A percentile compares a stretch with the other conserved stretches of the same genome.
Evolutionary conservation across 2,329 filamentous ascomycete species (phyloP).

Genomic region (Laburnicola sp.): DNA sequence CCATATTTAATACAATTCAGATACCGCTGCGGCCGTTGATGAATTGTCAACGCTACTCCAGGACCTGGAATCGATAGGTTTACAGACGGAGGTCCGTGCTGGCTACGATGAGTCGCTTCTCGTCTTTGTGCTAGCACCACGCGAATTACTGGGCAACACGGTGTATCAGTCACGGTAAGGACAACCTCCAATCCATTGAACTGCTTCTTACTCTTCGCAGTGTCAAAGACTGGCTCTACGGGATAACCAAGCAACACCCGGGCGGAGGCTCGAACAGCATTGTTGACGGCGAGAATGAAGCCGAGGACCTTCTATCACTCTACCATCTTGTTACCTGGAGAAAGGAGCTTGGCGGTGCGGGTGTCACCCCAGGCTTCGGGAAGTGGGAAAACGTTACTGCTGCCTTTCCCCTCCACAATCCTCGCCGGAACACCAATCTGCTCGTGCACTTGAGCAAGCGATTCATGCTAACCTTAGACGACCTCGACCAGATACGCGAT

Average conservation of each 20-base stretch:
- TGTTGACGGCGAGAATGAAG: constrained; percentile 70
- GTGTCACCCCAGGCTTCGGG: constrained; percentile 69
- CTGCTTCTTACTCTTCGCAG: constrained; percentile 46
- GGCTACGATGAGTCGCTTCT: constrained; percentile 37
- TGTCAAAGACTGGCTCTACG: constrained; percentile 83
- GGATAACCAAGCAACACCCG: constrained; percentile 68
- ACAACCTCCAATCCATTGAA: background rate
- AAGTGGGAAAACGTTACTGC: constrained; percentile 74
- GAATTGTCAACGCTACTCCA: constrained; percentile 28
- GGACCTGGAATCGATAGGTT: constrained; percentile 31
- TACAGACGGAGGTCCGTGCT: constrained; percentile 37
- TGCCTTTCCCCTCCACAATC: constrained; percentile 79
- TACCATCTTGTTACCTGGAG: constrained; percentile 77
- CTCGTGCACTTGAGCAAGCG: constrained; percentile 75
- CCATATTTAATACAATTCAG: constrained; percentile 8
- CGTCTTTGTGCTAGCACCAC: constrained; percentile 35
- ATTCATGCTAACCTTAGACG: constrained; percentile 65
- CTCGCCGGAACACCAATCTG: constrained; percentile 73
- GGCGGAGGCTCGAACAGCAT: constrained; percentile 41
- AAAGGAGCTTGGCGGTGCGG: constrained; percentile 74
- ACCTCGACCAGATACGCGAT: constrained; percentile 75
- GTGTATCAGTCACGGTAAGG: constrained; percentile 38
- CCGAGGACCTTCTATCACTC: constrained; percentile 75
- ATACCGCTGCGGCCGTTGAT: constrained; percentile 21
- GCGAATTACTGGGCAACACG: constrained; percentile 35